Conservation (phyloP, 177 flowering plant species). For the Tripterygium wilfordii region DNA sequence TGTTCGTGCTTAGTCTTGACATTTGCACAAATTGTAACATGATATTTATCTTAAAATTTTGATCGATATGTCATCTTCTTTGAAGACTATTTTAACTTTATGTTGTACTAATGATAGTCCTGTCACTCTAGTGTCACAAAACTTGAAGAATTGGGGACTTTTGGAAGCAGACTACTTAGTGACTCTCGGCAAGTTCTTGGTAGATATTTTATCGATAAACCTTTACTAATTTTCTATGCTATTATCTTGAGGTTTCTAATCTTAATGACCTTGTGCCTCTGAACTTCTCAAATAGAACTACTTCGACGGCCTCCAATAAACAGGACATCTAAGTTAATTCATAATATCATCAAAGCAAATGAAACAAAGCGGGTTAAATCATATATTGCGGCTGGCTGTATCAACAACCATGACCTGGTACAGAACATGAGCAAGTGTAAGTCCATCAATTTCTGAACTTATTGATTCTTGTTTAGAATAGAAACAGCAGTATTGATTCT, state of each 20-base stretch:
- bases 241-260: neutral
- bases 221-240: neutral
- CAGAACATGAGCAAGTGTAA: slow-evolving; percentile 52
- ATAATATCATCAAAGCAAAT: slow-evolving; percentile 41
- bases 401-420: slow-evolving; percentile 25
- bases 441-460: slow-evolving; percentile 10
- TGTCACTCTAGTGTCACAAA: slow-evolving; percentile 30
- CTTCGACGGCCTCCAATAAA: slow-evolving; percentile 45
- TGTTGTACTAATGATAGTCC: too few relatives aligned
- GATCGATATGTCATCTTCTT: too few relatives aligned
- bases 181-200: slow-evolving; percentile 55
- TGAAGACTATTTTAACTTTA: too few relatives aligned
- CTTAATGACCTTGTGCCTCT: neutral
- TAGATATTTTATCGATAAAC: slow-evolving; percentile 14
- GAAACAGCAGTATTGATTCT: too few relatives aligned
- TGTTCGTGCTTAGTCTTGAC: too few relatives aligned
- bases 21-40: too few relatives aligned
- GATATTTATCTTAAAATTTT: too few relatives aligned
- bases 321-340: slow-evolving; percentile 37
- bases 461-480: neutral
- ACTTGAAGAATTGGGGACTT: slow-evolving; percentile 51
- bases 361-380: slow-evolving; percentile 41
- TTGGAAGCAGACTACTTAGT: slow-evolving; percentile 39
- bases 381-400: slow-evolving; percentile 54
- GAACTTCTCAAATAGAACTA: slow-evolving; percentile 22